Evolutionary conservation across 2,329 filamentous ascomycete genomes (phyloP), one percentile per base, ranked within the genome.

Genomic region (Conoideocrella luteorostrata): DNA sequence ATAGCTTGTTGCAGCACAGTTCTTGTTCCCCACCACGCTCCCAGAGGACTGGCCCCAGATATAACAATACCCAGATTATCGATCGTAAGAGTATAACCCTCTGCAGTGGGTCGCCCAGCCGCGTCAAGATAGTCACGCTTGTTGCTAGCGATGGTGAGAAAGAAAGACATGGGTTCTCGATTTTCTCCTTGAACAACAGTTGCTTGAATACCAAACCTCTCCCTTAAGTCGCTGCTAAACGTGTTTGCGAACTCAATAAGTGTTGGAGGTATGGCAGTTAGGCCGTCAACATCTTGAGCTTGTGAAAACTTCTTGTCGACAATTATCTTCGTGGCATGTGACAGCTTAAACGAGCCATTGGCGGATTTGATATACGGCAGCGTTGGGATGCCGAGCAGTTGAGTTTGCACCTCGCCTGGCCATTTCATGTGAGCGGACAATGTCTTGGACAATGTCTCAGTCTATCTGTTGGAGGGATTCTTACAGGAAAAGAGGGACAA

Each of bases 1-100:
- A 70, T 47, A 4, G 70, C 65, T 50, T 70, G 72, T 21, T 80
- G 77, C 4, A 80, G 53, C 7, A 80, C 49, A 1, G 75, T 73
- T 24, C 76, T 65, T 0, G 76, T 78, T 29, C 69, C 76, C 77
- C 77, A 80, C 71, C 73, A 80, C 41, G 66, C 70, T 9, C 77
- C 77, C 5, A 77, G 63, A 0, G 75, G 68, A 40, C 73, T 75
- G 6, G 74, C 72, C 2, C 75, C 76, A 3, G 61, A 60, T 49
- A 80, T 71, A 10, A 57, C 61, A 12, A 78, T 58, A 3, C 68
- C 65, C 10, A 60, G 52, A 5, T 53, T 44, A 13, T 60, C 61
- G 4, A 75, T 58, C 10, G 62, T 58, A 10, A 78, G 57, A 4
- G 60, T 58, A 54, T 78, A 76, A 7, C 67, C 72, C 52, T 79